Percentiles rank a stretch among this genome's conserved stretches.
phyloP scores from a whole-genome alignment of 73 alveolate genomes.

The Tetrahymena elliotti region DNA sequence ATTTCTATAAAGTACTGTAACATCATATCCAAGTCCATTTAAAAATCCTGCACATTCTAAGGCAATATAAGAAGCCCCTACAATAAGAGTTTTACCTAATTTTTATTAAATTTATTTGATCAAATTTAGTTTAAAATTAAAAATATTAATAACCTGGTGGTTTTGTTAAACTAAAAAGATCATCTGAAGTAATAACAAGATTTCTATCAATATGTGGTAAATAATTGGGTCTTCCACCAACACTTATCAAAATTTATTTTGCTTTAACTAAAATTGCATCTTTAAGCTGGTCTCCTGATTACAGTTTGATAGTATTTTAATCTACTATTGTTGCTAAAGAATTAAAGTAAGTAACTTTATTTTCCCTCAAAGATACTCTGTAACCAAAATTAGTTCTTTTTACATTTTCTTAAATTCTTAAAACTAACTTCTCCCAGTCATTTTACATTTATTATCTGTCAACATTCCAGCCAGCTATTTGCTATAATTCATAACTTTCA shows the following conservation, averaged over 20 bases:
- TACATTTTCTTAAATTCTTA: conserved; percentile 20
- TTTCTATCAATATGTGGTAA: conserved; percentile 8
- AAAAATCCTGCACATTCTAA: conserved; percentile 97
- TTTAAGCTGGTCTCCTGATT: neutral
- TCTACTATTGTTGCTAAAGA: conserved; percentile 18
- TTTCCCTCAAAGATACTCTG: conserved; percentile 4
- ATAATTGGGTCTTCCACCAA: conserved; percentile 39
- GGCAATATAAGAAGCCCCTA: conserved; percentile 96
- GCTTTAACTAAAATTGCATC: conserved; percentile 10
- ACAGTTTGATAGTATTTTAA: conserved; percentile 4
- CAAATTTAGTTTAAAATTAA: neutral
- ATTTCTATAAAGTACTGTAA: conserved; percentile 93
- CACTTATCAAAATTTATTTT: conserved; percentile 11
- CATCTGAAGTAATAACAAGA: conserved; percentile 61
- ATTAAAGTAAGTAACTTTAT: conserved; percentile 13
- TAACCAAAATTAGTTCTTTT: conserved; percentile 16
- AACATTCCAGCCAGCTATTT: conserved; percentile 18
- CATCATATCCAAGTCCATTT: conserved; percentile 87
- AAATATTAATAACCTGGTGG: conserved; percentile 81
- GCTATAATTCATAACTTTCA: conserved; percentile 3
- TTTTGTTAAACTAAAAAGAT: conserved; percentile 80
- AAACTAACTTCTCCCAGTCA: conserved; percentile 6
- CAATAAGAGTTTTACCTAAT: conserved; percentile 78
- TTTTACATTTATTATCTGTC: neutral
- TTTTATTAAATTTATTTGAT: neutral